These are phyloP conservation scores for Plenodomus lindquistii DNA, from an alignment of 2,329 filamentous ascomycete species.

Conservation along the genomic window DNA sequence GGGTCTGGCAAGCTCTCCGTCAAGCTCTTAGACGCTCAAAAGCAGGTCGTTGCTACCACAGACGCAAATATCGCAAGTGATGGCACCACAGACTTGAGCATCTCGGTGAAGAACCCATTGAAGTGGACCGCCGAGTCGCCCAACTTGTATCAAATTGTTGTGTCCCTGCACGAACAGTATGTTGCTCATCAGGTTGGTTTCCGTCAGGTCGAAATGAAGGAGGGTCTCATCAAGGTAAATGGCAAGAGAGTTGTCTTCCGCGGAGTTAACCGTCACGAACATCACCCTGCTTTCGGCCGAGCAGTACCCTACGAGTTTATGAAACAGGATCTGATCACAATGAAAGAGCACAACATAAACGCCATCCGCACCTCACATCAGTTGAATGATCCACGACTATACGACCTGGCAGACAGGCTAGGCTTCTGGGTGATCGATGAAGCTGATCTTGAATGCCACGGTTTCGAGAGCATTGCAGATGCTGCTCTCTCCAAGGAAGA, in stretches of 20 bases:
- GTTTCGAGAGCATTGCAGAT: conserved; percentile 47
- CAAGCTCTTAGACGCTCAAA: conserved; percentile 51
- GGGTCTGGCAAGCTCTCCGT: conserved; percentile 50
- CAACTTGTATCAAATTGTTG: conserved; percentile 60
- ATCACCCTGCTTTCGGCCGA: conserved; percentile 66
- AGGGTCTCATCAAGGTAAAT: conserved; percentile 66
- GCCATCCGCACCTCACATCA: conserved; percentile 71
- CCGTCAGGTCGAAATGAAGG: conserved; percentile 64
- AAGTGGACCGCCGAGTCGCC: conserved; percentile 73
- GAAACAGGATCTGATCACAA: conserved; percentile 64
- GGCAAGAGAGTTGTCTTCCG: conserved; percentile 63
- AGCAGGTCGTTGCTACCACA: conserved; percentile 17
- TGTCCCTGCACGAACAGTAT: conserved; percentile 55
- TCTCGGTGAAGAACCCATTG: conserved; percentile 58
- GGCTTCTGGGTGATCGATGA: conserved; percentile 68
- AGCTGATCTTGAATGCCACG: conserved; percentile 55
- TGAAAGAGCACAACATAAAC: conserved; percentile 74
- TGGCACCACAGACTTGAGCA: conserved; percentile 26
- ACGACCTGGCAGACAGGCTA: conserved; percentile 67
- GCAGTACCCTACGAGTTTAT: conserved; percentile 66
- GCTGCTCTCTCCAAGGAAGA: conserved; percentile 27
- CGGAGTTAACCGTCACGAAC: conserved; percentile 72
- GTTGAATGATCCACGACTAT: conserved; percentile 63
- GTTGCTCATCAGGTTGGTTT: conserved; percentile 57
- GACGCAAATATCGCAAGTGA: conserved; percentile 18